These are phyloP conservation scores for Corchorus capsularis DNA, from an alignment of 345 rosid species.

Conservation along the genomic window DNA sequence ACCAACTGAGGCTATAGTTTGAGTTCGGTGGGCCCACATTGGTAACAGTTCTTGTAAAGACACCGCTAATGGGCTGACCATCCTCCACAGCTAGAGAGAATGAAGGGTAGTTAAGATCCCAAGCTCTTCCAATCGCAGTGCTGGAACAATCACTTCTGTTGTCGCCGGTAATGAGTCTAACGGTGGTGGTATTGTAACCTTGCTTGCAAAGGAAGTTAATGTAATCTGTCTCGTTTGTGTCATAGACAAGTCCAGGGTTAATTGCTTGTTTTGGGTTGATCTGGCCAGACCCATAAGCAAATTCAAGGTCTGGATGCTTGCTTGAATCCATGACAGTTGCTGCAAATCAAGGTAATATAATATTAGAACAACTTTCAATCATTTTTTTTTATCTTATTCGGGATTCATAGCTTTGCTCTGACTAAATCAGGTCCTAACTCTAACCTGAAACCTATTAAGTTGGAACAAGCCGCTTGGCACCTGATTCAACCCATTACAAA, in stretches of 20 bases:
- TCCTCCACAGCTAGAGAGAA: slow-evolving; percentile 43
- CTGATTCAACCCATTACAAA: no score
- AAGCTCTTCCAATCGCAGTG: slow-evolving; percentile 38
- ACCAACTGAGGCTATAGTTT: slow-evolving; percentile 26
- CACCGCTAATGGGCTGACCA: slow-evolving; percentile 25
- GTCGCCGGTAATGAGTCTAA: slow-evolving; percentile 35
- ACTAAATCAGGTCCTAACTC: no score
- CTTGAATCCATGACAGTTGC: slow-evolving; percentile 33
- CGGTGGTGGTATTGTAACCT: slow-evolving; percentile 36
- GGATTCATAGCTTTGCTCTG: no score
- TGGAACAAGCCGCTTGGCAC: no score
- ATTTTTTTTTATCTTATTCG: background rate
- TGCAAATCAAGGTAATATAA: background rate
- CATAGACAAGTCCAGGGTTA: slow-evolving; percentile 44
- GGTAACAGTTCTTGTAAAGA: slow-evolving; percentile 44
- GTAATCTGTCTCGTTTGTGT: slow-evolving; percentile 35
- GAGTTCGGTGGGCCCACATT: slow-evolving; percentile 46
- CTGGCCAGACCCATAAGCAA: slow-evolving; percentile 46
- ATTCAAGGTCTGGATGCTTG: slow-evolving; percentile 36
- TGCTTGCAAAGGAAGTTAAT: slow-evolving; percentile 51
- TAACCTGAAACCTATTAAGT: no score
- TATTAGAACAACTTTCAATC: background rate
- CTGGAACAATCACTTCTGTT: slow-evolving; percentile 29
- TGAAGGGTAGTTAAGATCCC: slow-evolving; percentile 51
- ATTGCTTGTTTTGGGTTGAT: slow-evolving; percentile 38